These are phyloP conservation scores for Diaporthe capsici DNA, from an alignment of 2,329 filamentous ascomycete genomes.

Conservation along the genomic window DNA sequence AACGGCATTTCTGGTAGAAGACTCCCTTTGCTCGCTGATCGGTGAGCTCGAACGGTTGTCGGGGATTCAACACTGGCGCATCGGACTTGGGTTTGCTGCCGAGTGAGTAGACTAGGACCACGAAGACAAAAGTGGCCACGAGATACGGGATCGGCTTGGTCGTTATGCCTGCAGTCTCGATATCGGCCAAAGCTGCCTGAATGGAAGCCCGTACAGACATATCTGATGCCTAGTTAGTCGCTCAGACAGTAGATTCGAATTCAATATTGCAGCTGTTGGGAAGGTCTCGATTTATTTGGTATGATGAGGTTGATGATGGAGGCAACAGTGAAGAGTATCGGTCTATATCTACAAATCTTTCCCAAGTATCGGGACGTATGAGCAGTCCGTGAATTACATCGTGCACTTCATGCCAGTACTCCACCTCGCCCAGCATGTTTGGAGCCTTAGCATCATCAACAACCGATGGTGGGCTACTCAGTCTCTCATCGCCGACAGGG, in stretches of 20 bases:
- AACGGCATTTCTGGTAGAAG: neutral
- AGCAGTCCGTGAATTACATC: neutral
- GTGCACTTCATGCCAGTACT: neutral
- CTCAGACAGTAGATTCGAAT: neutral
- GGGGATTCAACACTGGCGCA: neutral
- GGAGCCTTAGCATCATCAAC: neutral
- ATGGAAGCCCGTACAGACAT: slow-evolving; percentile 10
- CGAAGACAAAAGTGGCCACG: neutral
- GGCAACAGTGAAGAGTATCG: neutral
- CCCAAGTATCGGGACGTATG: neutral
- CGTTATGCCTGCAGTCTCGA: neutral
- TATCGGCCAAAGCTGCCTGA: slow-evolving; percentile 4
- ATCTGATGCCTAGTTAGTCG: neutral
- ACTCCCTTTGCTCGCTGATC: neutral
- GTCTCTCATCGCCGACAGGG: no score
- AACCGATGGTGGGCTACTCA: neutral
- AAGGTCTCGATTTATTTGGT: neutral
- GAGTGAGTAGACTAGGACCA: neutral
- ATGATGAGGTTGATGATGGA: neutral
- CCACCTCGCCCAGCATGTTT: neutral
- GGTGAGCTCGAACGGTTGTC: neutral
- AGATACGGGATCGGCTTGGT: slow-evolving; percentile 2
- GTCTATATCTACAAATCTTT: neutral
- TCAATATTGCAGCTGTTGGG: neutral
- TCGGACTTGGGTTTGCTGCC: neutral